Conservation (phyloP, 2,329 filamentous ascomycete genomes). For the Penicillium brevicompactum region DNA sequence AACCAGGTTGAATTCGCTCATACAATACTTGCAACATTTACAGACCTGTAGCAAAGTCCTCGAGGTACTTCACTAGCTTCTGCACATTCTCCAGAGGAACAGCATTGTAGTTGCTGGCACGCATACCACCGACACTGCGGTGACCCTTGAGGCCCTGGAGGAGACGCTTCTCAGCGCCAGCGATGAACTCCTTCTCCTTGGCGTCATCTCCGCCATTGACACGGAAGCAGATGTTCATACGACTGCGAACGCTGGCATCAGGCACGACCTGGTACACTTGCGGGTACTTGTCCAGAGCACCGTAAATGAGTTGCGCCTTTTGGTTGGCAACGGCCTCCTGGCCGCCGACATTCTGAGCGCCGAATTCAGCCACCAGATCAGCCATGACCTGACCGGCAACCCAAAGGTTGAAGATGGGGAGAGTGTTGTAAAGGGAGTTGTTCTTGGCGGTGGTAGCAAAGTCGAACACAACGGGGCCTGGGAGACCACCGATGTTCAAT, state of each 20-base stretch:
- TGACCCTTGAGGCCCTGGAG: slow-evolving; percentile 87
- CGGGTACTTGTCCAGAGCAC: slow-evolving; percentile 71
- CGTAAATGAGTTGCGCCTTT: slow-evolving; percentile 79
- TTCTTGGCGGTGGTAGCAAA: slow-evolving; percentile 88
- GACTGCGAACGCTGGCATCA: slow-evolving; percentile 71
- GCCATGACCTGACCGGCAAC: slow-evolving; percentile 87
- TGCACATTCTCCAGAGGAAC: slow-evolving; percentile 58
- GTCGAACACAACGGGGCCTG: slow-evolving; percentile 71
- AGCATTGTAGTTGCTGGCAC: slow-evolving; percentile 87
- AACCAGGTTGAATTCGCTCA: slow-evolving; percentile 21
- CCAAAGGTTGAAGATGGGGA: slow-evolving; percentile 93
- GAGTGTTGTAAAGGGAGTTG: slow-evolving; percentile 93
- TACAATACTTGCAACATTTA: slow-evolving; percentile 8
- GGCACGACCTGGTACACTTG: slow-evolving; percentile 78
- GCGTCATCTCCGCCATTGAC: slow-evolving; percentile 66
- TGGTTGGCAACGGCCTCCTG: slow-evolving; percentile 73
- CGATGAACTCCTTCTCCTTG: slow-evolving; percentile 78
- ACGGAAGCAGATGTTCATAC: slow-evolving; percentile 96
- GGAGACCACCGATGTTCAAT: slow-evolving; percentile 69
- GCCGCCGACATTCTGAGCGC: slow-evolving; percentile 68
- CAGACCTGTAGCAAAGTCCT: slow-evolving; percentile 54
- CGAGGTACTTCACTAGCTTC: slow-evolving; percentile 45
- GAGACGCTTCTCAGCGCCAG: slow-evolving; percentile 67
- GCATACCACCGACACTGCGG: slow-evolving; percentile 80
- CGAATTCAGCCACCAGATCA: slow-evolving; percentile 66